These are phyloP conservation scores for Hygrocybe punicea DNA, from an alignment of 768 basidiomycete genomes.

Conservation along the genomic window DNA sequence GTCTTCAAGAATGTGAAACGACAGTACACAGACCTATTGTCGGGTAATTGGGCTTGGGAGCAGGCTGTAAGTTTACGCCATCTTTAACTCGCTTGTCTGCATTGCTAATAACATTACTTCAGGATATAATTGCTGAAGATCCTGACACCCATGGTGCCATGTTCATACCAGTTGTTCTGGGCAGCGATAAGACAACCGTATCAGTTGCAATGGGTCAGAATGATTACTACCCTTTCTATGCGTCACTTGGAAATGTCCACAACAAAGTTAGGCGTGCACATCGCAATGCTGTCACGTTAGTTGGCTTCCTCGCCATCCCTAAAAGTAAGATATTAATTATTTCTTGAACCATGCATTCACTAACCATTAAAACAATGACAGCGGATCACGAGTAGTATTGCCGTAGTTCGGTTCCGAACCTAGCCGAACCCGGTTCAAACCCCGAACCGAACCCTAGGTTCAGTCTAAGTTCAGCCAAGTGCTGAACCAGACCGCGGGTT, in stretches of 20 bases:
- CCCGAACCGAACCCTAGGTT: no score
- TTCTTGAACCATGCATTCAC: background rate
- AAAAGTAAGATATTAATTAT: slow-evolving; percentile 27
- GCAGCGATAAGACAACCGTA: slow-evolving; percentile 44
- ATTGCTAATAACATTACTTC: background rate
- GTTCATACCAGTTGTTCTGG: slow-evolving; percentile 30
- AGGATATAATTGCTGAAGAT: slow-evolving; percentile 29
- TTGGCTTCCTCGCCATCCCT: slow-evolving; percentile 36
- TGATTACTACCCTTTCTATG: slow-evolving; percentile 38
- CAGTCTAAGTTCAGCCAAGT: no score
- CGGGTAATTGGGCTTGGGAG: slow-evolving; percentile 33
- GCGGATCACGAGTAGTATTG: slow-evolving; percentile 13
- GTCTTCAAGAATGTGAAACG: slow-evolving; percentile 18
- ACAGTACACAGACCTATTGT: slow-evolving; percentile 34
- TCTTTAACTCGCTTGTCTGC: background rate
- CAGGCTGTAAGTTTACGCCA: slow-evolving; percentile 27
- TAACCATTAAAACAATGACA: background rate
- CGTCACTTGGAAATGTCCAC: slow-evolving; percentile 26
- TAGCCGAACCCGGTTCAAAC: no score
- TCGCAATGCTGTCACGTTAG: slow-evolving; percentile 25
- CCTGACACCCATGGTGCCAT: slow-evolving; percentile 28
- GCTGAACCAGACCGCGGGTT: no score
- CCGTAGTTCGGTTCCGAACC: no score
- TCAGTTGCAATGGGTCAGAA: slow-evolving; percentile 41
- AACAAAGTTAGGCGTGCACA: slow-evolving; percentile 31